A percentile compares a stretch with the other conserved stretches of the same genome.
Conservation (phyloP, 495 filamentous ascomycete genomes). For the Annulohypoxylon nitens region DNA sequence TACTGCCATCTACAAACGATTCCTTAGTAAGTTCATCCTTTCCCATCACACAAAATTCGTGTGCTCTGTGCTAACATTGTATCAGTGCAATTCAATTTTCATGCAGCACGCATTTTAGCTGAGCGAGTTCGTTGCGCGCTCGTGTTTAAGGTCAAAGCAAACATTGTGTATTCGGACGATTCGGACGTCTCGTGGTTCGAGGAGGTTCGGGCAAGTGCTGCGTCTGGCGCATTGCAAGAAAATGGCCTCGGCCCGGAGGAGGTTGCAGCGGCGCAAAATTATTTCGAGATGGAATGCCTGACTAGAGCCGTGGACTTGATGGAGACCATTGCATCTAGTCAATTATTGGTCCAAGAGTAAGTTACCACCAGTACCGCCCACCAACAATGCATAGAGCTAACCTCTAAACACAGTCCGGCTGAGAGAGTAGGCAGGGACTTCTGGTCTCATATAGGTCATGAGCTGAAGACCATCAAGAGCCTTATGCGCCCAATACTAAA, state of each 20-base stretch:
- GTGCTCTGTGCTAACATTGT: constrained; percentile 45
- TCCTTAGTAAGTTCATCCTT: constrained; percentile 70
- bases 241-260: constrained; percentile 53
- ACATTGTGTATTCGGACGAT: constrained; percentile 49
- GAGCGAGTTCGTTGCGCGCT: constrained; percentile 60
- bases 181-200: constrained; percentile 58
- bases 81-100: constrained; percentile 66
- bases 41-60: constrained; percentile 15
- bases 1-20: constrained; percentile 76
- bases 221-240: constrained; percentile 52
- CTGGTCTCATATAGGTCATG: constrained; percentile 56
- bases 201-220: constrained; percentile 54
- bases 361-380: constrained; percentile 14
- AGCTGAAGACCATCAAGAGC: constrained; percentile 57
- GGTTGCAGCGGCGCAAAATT: constrained; percentile 68
- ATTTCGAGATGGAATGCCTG: constrained; percentile 79
- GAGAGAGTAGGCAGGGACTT: constrained; percentile 57
- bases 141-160: constrained; percentile 58
- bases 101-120: constrained; percentile 74
- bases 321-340: constrained; percentile 65
- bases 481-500: constrained; percentile 61
- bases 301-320: constrained; percentile 74
- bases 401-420: constrained; percentile 34
- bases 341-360: constrained; percentile 60
- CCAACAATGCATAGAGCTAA: constrained; percentile 22